These are phyloP conservation scores for Pachysandra terminalis DNA, from an alignment of 164 flowering plant genomes.

Conservation along the genomic window DNA sequence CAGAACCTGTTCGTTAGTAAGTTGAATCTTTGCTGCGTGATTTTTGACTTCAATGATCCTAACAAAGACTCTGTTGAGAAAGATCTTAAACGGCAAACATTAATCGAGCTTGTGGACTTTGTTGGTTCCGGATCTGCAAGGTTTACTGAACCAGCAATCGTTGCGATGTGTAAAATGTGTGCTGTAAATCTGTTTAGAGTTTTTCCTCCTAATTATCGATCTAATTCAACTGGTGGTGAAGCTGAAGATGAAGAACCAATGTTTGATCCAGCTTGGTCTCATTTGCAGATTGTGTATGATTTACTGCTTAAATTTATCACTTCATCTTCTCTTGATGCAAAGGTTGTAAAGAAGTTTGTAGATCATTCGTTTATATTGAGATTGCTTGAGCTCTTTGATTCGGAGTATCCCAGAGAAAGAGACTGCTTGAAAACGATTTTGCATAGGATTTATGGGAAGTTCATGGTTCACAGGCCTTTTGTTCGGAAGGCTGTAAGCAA, in stretches of 20 bases:
- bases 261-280: conserved; percentile 92
- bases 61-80: conserved; percentile 57
- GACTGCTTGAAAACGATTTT: conserved; percentile 77
- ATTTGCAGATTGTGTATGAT: conserved; percentile 84
- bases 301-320: conserved; percentile 66
- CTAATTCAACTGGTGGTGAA: conserved; percentile 39
- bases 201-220: conserved; percentile 73
- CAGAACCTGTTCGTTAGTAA: conserved; percentile 79
- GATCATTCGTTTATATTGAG: conserved; percentile 72
- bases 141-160: conserved; percentile 67
- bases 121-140: conserved; percentile 52
- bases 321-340: conserved; percentile 69
- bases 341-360: conserved; percentile 71
- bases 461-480: conserved; percentile 93
- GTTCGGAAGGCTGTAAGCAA: conserved; percentile 74
- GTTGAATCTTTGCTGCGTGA: conserved; percentile 76
- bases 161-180: conserved; percentile 74
- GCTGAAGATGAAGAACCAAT: conserved; percentile 81
- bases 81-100: conserved; percentile 68
- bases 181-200: conserved; percentile 73
- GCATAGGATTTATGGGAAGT: conserved; percentile 90
- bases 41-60: conserved; percentile 74
- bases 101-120: conserved; percentile 78
- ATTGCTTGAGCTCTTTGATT: conserved; percentile 74
- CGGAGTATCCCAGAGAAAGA: conserved; percentile 91